A percentile compares a stretch with the other conserved stretches of the same genome.
These are phyloP conservation scores for Colletotrichum chlorophyti DNA, from an alignment of 2,329 filamentous ascomycete genomes.

Conservation along the genomic window DNA sequence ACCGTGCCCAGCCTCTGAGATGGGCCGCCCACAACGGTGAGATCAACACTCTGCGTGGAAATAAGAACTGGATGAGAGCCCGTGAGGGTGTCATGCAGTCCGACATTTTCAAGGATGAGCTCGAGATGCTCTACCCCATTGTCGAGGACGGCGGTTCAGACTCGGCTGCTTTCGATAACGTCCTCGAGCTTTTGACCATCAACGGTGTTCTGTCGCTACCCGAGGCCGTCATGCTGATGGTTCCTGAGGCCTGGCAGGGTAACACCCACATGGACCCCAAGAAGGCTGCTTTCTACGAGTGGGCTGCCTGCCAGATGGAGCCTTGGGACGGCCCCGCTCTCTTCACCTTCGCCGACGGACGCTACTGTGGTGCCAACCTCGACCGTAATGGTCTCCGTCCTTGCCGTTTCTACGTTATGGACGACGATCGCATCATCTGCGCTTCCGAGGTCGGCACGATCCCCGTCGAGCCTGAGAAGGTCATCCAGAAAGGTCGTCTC, in stretches of 20 bases:
- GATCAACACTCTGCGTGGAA: conserved; percentile 95
- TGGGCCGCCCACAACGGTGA: conserved; percentile 99
- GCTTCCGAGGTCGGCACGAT: conserved; percentile 97
- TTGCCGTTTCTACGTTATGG: conserved; percentile 96
- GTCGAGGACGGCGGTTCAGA: conserved; percentile 97
- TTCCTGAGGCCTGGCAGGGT: conserved; percentile 97
- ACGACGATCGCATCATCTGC: conserved; percentile 96
- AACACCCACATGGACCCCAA: conserved; percentile 91
- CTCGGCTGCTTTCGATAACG: conserved; percentile 96
- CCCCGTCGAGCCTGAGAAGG: conserved; percentile 84
- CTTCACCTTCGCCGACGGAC: conserved; percentile 95
- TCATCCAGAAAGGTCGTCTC: conserved; percentile 91
- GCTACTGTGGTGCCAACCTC: conserved; percentile 95
- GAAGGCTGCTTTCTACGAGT: conserved; percentile 98
- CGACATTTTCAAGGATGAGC: conserved; percentile 88
- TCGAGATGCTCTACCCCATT: conserved; percentile 90
- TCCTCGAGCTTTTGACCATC: conserved; percentile 90
- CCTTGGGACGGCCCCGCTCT: conserved; percentile 97
- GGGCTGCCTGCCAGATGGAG: conserved; percentile 99
- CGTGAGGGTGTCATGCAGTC: conserved; percentile 95
- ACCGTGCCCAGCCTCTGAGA: conserved; percentile 92
- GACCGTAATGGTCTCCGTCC: conserved; percentile 95
- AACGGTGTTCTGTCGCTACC: conserved; percentile 95
- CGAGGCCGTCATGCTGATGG: conserved; percentile 98
- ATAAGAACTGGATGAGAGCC: conserved; percentile 99